Percentiles rank a stretch among this genome's conserved stretches.
These are phyloP conservation scores for Fraxinus americana DNA, from an alignment of 257 asterid genomes.

Conservation along the genomic window DNA sequence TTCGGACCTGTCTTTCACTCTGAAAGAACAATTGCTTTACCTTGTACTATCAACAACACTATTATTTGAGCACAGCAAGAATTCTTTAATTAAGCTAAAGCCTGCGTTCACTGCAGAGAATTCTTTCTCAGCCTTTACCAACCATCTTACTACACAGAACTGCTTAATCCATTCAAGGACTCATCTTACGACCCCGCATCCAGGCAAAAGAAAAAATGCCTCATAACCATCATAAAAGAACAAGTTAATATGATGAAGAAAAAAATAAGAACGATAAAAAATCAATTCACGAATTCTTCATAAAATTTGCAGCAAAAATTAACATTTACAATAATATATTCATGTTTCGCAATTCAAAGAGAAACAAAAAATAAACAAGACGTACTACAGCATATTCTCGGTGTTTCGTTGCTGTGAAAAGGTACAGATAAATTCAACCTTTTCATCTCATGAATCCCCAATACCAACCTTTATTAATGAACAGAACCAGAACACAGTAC, in stretches of 20 bases:
- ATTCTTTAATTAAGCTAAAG: background rate
- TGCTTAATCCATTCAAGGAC: background rate
- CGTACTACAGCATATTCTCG: background rate
- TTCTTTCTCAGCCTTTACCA: background rate
- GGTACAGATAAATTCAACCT: background rate
- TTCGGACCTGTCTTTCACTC: background rate
- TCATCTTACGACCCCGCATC: background rate
- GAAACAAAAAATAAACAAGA: background rate
- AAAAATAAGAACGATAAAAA: background rate
- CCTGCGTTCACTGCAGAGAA: background rate
- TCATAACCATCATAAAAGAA: slow-evolving; percentile 26
- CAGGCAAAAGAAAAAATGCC: background rate
- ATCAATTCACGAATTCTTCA: background rate
- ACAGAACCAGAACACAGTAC: background rate
- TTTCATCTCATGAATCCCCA: background rate
- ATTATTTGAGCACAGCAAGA: background rate
- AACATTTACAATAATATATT: background rate
- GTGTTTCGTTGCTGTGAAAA: background rate
- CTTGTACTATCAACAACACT: background rate
- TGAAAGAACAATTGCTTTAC: background rate
- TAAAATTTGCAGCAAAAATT: background rate
- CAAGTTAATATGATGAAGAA: background rate
- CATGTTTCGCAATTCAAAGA: background rate
- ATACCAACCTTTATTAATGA: slow-evolving; percentile 27
- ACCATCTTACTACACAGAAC: background rate